Evolutionary conservation across 768 basidiomycete genomes (phyloP).

Genomic region (Coprinellus aureogranulatus): DNA sequence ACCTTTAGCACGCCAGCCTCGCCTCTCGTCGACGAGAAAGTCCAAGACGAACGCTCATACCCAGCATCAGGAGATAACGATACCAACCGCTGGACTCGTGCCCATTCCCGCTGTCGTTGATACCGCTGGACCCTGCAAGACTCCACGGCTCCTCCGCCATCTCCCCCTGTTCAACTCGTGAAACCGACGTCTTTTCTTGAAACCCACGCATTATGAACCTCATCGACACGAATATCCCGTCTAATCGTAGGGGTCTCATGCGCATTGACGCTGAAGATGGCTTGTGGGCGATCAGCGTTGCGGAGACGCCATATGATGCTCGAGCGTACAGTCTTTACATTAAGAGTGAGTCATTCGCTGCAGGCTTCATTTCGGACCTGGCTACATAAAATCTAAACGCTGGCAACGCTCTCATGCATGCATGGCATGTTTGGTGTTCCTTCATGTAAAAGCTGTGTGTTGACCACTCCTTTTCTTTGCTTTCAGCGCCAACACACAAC

Average conservation of each 20-base stretch:
- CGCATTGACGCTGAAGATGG: slow-evolving; percentile 76
- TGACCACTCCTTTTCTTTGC: slow-evolving; percentile 19
- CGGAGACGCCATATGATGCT: slow-evolving; percentile 76
- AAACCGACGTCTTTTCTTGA: not conserved
- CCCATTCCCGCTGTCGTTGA: not conserved
- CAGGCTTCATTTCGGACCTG: slow-evolving; percentile 7
- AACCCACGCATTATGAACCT: slow-evolving; percentile 33
- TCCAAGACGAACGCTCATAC: not conserved
- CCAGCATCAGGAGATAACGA: not conserved
- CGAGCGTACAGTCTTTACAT: slow-evolving; percentile 80
- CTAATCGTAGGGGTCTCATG: slow-evolving; percentile 45
- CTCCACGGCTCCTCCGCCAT: not conserved
- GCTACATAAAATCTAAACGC: not conserved
- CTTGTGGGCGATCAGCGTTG: slow-evolving; percentile 86
- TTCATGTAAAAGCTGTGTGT: slow-evolving; percentile 12
- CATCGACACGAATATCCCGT: slow-evolving; percentile 41
- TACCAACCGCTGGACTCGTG: not conserved
- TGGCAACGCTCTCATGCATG: not conserved
- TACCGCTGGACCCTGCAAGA: not conserved
- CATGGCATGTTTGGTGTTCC: not conserved
- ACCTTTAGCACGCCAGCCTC: not conserved
- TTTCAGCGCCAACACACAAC: slow-evolving; percentile 81
- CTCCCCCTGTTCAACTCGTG: not conserved
- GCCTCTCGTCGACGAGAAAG: not conserved
- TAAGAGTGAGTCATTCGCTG: slow-evolving; percentile 66